These are phyloP conservation scores for Kwoniella bestiolae DNA, from an alignment of 768 basidiomycete species.

Conservation along the genomic window DNA sequence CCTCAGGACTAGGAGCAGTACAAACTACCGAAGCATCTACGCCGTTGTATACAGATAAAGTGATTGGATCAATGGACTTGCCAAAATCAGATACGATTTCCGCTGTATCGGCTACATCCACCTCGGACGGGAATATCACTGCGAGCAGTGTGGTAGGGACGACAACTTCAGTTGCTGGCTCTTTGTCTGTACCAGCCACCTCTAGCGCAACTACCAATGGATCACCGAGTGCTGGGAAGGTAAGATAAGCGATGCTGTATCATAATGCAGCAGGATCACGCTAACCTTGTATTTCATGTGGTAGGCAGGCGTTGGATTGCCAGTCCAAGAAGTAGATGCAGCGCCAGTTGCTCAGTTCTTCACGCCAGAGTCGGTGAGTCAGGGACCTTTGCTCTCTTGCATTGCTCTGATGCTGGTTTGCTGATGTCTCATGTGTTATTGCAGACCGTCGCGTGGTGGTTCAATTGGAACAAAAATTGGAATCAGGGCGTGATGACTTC, in stretches of 20 bases:
- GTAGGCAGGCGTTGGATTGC: constrained; percentile 41
- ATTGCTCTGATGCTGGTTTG: neutral
- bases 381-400: neutral
- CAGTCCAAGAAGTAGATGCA: constrained; percentile 29
- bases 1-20: neutral
- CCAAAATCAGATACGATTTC: neutral
- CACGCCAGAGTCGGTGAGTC: constrained; percentile 29
- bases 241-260: too few species aligned
- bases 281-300: neutral
- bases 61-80: neutral
- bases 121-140: too few species aligned
- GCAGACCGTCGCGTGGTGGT: constrained; percentile 30
- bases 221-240: neutral
- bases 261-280: too few species aligned
- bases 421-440: neutral
- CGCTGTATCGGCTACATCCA: neutral
- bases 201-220: neutral
- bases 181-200: neutral
- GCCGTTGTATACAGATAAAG: neutral
- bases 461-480: constrained; percentile 52
- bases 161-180: neutral
- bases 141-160: neutral
- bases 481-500: constrained; percentile 28
- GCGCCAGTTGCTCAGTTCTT: constrained; percentile 38
- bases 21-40: neutral